phyloP scores from a whole-genome alignment of 305 asterid genomes.

The Rubia peregrina region DNA sequence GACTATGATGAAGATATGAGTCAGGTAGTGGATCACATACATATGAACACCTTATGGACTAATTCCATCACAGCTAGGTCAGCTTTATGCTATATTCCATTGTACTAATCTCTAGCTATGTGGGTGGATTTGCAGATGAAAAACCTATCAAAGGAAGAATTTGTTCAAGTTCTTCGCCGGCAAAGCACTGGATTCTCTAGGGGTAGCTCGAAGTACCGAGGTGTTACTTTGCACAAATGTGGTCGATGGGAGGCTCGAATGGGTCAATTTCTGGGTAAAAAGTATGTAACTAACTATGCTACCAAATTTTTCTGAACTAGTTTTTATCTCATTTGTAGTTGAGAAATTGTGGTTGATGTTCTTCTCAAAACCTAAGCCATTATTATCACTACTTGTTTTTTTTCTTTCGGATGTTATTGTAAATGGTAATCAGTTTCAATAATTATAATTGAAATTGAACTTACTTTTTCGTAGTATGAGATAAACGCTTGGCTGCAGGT shows the following conservation, averaged over 20 bases:
- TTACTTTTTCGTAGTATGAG: constrained; percentile 31
- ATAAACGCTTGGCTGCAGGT: constrained; percentile 51
- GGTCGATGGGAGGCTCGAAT: constrained; percentile 85
- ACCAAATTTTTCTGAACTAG: neutral
- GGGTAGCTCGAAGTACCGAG: constrained; percentile 84
- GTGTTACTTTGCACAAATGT: constrained; percentile 69
- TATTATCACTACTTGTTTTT: neutral
- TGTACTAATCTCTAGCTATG: constrained; percentile 1
- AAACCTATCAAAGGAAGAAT: constrained; percentile 70
- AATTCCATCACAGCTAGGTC: neutral
- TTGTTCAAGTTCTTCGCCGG: constrained; percentile 79
- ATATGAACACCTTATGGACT: neutral
- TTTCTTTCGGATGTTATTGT: neutral
- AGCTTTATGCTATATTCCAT: constrained; percentile 1
- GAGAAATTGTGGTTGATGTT: neutral
- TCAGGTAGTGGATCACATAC: constrained; percentile 37
- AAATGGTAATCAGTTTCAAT: constrained; percentile 11
- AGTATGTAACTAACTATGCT: constrained; percentile 33
- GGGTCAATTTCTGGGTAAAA: constrained; percentile 84
- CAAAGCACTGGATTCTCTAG: constrained; percentile 76
- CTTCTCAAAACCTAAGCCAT: constrained; percentile 2
- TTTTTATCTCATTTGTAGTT: neutral
- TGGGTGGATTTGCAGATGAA: constrained; percentile 48
- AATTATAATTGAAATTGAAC: constrained; percentile 13
- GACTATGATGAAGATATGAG: constrained; percentile 86